Evolutionary conservation across 768 basidiomycete species (phyloP).

Genomic region (Collybiopsis confluens): DNA sequence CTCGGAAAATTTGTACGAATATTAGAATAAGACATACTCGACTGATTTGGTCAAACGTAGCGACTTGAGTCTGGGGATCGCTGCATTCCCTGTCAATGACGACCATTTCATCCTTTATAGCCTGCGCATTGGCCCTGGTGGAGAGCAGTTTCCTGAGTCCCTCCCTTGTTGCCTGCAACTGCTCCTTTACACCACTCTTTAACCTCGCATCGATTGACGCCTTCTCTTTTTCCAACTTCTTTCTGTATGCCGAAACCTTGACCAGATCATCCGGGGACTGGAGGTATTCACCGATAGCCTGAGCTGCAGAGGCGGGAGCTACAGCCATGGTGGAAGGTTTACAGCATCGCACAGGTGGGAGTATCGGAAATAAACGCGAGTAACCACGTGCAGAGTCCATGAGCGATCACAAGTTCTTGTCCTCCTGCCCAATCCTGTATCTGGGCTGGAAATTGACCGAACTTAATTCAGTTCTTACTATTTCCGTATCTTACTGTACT

Average conservation of each 20-base stretch:
- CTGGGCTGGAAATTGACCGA: too few species aligned
- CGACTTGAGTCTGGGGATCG: constrained; percentile 71
- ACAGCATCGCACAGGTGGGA: not conserved
- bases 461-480: too few species aligned
- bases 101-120: constrained; percentile 82
- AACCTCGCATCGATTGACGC: constrained; percentile 88
- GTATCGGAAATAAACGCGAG: too few species aligned
- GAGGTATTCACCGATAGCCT: constrained; percentile 84
- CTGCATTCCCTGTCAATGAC: constrained; percentile 71
- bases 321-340: constrained; percentile 36
- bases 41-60: constrained; percentile 94
- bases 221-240: constrained; percentile 96
- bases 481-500: too few species aligned
- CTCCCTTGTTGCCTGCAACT: constrained; percentile 85
- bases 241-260: constrained; percentile 84
- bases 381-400: not conserved
- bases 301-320: constrained; percentile 69
- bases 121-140: constrained; percentile 73
- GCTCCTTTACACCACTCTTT: constrained; percentile 88
- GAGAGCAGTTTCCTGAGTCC: constrained; percentile 79
- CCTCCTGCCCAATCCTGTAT: too few species aligned
- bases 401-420: too few species aligned
- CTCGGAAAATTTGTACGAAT: not conserved
- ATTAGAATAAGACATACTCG: constrained; percentile 50
- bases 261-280: constrained; percentile 91